These are phyloP conservation scores for Abrus precatorius DNA, from an alignment of 306 rosid genomes.

Conservation along the genomic window DNA sequence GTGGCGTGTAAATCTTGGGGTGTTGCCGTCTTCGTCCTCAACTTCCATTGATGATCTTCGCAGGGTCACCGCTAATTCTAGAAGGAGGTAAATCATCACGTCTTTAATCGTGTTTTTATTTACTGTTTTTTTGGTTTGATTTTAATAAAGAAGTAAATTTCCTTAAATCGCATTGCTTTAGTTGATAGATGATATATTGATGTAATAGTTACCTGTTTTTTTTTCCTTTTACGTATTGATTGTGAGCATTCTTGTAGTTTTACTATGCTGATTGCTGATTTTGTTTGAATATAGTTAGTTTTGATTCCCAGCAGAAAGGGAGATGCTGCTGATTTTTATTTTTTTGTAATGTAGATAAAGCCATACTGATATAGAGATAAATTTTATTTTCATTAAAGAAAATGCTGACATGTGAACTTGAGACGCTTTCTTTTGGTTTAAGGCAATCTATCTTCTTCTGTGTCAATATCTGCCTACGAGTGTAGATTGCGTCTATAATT, in stretches of 20 bases:
- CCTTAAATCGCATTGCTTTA: background rate
- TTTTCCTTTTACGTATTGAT: background rate
- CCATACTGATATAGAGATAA: background rate
- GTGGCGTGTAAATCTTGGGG: conserved; percentile 97
- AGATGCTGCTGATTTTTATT: background rate
- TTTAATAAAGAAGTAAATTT: background rate
- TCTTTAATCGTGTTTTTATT: background rate
- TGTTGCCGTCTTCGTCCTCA: conserved; percentile 70
- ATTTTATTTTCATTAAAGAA: background rate
- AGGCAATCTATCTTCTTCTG: background rate
- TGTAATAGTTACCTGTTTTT: background rate
- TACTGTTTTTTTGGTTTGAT: background rate
- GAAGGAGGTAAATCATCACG: conserved; percentile 74
- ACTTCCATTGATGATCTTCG: conserved; percentile 88
- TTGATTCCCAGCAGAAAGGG: background rate
- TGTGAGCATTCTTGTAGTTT: background rate
- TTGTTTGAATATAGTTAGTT: conserved; percentile 14
- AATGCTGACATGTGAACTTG: conserved; percentile 12
- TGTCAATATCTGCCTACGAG: conserved; percentile 32
- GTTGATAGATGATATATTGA: background rate
- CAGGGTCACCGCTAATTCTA: conserved; percentile 83
- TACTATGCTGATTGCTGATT: background rate
- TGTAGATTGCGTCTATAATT: conserved; percentile 13
- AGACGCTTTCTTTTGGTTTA: conserved; percentile 2
- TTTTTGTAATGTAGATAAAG: background rate